These are phyloP conservation scores for Hirschioporus abietinus DNA, from an alignment of 768 basidiomycete genomes.

Conservation along the genomic window DNA sequence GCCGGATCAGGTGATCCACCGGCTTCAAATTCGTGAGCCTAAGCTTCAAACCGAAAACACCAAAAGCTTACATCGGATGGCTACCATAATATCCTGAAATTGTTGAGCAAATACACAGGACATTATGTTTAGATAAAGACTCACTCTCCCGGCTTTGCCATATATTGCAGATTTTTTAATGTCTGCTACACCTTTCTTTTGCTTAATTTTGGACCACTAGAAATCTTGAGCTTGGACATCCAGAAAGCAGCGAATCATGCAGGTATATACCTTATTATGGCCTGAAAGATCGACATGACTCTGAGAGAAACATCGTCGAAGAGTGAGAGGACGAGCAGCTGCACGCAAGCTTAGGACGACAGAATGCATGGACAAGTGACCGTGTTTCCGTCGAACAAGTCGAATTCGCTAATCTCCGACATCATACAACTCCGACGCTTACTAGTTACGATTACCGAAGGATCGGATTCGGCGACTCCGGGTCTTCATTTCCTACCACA, in stretches of 20 bases:
- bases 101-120: slow-evolving; percentile 6
- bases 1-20: slow-evolving; percentile 53
- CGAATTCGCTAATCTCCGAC: neutral
- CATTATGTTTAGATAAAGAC: slow-evolving; percentile 17
- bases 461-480: neutral
- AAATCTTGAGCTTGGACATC: neutral
- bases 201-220: slow-evolving; percentile 77
- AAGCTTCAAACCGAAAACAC: neutral
- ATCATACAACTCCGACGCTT: neutral
- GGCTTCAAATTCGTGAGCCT: slow-evolving; percentile 26
- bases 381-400: neutral
- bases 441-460: neutral
- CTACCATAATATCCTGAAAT: slow-evolving; percentile 55
- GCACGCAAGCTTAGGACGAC: slow-evolving; percentile 8
- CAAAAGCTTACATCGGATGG: slow-evolving; percentile 48
- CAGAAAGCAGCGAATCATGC: neutral
- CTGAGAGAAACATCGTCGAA: slow-evolving; percentile 22
- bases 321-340: slow-evolving; percentile 6
- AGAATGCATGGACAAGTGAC: slow-evolving; percentile 5
- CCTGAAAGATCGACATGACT: slow-evolving; percentile 27
- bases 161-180: slow-evolving; percentile 54
- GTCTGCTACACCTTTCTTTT: slow-evolving; percentile 62
- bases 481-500: neutral
- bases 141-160: slow-evolving; percentile 48
- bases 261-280: slow-evolving; percentile 33